phyloP scores from a whole-genome alignment of 805 yeast genomes.

The Saccharomycopsis synnaedendra region DNA sequence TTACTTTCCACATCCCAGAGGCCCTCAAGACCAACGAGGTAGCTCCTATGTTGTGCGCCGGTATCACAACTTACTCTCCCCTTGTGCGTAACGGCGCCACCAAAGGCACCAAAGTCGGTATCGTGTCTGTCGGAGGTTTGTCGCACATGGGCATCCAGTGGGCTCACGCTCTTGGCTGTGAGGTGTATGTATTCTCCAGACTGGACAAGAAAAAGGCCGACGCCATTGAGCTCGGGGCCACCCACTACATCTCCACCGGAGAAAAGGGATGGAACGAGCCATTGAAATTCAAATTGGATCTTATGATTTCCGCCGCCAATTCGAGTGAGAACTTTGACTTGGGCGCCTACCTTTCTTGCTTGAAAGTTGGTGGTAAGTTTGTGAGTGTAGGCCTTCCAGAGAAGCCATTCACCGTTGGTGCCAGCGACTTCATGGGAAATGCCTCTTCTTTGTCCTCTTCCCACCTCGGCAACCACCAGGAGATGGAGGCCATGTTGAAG shows the following conservation, averaged over 20 bases:
- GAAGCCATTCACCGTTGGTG: constrained; percentile 30
- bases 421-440: constrained; percentile 27
- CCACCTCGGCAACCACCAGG: constrained; percentile 25
- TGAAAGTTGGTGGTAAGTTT: constrained; percentile 49
- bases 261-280: constrained; percentile 25
- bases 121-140: constrained; percentile 57
- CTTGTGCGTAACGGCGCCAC: constrained; percentile 33
- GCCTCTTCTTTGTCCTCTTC: constrained; percentile 24
- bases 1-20: constrained; percentile 39
- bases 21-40: constrained; percentile 28
- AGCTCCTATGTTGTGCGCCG: constrained; percentile 49
- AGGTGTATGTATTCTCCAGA: constrained; percentile 48
- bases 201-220: constrained; percentile 36
- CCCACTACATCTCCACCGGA: constrained; percentile 39
- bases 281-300: constrained; percentile 29
- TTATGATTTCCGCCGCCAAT: constrained; percentile 43
- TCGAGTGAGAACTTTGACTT: constrained; percentile 39
- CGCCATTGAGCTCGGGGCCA: constrained; percentile 44
- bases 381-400: constrained; percentile 61
- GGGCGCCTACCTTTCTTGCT: constrained; percentile 32
- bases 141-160: constrained; percentile 55
- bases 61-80: constrained; percentile 43
- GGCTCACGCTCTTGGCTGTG: constrained; percentile 54
- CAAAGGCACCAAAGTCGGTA: constrained; percentile 38
- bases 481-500: constrained; percentile 27